A percentile compares a stretch with the other conserved stretches of the same genome.
phyloP scores from a whole-genome alignment of 31 red algal species.

The Endocladia muricata region DNA sequence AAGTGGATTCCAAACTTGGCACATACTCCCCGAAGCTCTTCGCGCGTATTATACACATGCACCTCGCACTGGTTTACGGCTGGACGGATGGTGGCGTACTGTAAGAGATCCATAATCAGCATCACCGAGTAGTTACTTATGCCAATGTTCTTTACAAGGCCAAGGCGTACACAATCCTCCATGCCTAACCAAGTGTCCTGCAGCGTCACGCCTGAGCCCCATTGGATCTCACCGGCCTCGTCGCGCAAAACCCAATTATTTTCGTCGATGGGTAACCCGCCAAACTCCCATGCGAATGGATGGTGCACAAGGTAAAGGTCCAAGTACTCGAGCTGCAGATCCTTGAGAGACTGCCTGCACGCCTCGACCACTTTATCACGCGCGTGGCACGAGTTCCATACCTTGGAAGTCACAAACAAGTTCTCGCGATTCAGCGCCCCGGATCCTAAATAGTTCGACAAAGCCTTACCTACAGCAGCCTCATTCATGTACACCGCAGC shows the following conservation, averaged over 20 bases:
- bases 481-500: conserved; percentile 79
- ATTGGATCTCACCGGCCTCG: conserved; percentile 23
- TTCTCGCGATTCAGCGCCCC: conserved; percentile 34
- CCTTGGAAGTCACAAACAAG: conserved; percentile 78
- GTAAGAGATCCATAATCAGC: conserved; percentile 58
- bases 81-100: conserved; percentile 58
- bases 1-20: conserved; percentile 54
- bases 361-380: conserved; percentile 44
- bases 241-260: conserved; percentile 35
- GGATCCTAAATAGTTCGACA: conserved; percentile 29
- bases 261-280: conserved; percentile 54
- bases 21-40: conserved; percentile 48
- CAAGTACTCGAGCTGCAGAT: conserved; percentile 74
- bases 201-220: conserved; percentile 46
- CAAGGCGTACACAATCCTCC: conserved; percentile 59
- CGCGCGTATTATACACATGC: conserved; percentile 43
- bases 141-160: conserved; percentile 66
- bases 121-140: conserved; percentile 73
- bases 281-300: conserved; percentile 45
- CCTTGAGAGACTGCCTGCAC: conserved; percentile 46
- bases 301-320: conserved; percentile 75
- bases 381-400: conserved; percentile 83
- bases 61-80: conserved; percentile 80
- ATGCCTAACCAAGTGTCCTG: conserved; percentile 74
- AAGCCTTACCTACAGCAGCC: conserved; percentile 62